These are phyloP conservation scores for Suhomyces terraborum DNA, from an alignment of 1,139 yeast genomes.

Conservation along the genomic window DNA sequence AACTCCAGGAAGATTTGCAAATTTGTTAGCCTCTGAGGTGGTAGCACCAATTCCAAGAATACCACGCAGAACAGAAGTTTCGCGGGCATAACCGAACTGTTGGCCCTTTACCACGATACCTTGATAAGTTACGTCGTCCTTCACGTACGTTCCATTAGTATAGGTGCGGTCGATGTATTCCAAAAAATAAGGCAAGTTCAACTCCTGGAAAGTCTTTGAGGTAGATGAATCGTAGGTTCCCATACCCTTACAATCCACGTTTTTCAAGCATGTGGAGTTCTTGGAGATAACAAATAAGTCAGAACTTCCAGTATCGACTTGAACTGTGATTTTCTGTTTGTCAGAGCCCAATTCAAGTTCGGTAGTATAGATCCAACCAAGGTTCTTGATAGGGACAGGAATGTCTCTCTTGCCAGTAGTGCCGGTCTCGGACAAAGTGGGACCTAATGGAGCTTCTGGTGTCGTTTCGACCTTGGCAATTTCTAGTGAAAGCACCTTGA, in stretches of 20 bases:
- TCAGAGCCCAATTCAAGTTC: too few relatives aligned
- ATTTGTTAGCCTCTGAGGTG: background rate
- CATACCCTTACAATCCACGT: conserved; percentile 14
- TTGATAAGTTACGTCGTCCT: conserved; percentile 19
- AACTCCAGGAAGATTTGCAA: background rate
- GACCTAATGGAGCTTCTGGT: too few relatives aligned
- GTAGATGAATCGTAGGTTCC: conserved; percentile 16
- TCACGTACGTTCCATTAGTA: conserved; percentile 22
- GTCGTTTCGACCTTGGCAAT: too few relatives aligned
- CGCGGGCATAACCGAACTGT: conserved; percentile 23
- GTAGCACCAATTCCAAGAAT: conserved; percentile 44
- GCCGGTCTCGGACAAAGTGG: too few relatives aligned
- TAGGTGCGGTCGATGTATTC: conserved; percentile 20
- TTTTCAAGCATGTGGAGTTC: conserved; percentile 28
- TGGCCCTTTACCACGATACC: conserved; percentile 17
- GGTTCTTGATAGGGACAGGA: too few relatives aligned
- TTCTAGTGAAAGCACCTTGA: too few relatives aligned
- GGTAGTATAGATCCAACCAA: too few relatives aligned
- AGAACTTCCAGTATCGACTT: conserved; percentile 26
- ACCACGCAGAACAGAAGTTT: conserved; percentile 18
- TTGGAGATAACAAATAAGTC: conserved; percentile 25
- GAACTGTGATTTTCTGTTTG: conserved; percentile 14
- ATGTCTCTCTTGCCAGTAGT: too few relatives aligned
- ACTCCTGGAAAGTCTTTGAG: conserved; percentile 12
- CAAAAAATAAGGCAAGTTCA: conserved; percentile 14